Evolutionary conservation across 306 rosid genomes (phyloP).

Genomic region (Corylus heterophylla): DNA sequence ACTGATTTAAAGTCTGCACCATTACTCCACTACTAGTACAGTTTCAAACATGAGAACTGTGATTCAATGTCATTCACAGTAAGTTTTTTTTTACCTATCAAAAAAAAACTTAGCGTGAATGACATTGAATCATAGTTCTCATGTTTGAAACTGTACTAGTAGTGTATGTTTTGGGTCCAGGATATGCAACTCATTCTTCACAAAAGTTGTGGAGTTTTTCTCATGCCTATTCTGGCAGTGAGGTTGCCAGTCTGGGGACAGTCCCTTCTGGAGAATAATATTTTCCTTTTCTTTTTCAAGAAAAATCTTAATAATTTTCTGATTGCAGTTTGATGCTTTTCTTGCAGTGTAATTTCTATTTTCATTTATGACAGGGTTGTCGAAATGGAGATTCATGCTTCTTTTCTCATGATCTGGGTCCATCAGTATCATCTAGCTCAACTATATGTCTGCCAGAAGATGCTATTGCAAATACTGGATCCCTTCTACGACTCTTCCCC

Average conservation of each 20-base stretch:
- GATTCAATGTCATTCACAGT: not conserved
- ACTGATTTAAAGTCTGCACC: not conserved
- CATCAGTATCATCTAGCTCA: conserved; percentile 34
- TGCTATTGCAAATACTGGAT: conserved; percentile 31
- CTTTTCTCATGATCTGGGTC: conserved; percentile 60
- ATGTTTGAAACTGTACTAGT: not conserved
- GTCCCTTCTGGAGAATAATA: not conserved
- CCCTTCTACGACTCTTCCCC: conserved; percentile 53
- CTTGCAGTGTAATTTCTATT: conserved; percentile 1
- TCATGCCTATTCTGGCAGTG: not conserved
- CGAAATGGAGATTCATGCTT: conserved; percentile 69
- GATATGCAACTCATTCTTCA: not conserved
- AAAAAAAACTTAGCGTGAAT: not conserved
- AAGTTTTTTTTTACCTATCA: no score
- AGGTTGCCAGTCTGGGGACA: not conserved
- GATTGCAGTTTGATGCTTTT: not conserved
- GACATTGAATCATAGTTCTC: not conserved
- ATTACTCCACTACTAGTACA: not conserved
- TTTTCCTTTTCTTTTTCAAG: not conserved
- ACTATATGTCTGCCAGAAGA: conserved; percentile 58
- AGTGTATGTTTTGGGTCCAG: not conserved
- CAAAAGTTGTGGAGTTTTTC: not conserved
- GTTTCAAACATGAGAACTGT: not conserved
- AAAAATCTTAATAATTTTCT: not conserved
- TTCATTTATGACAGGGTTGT: conserved; percentile 62